Evolutionary conservation across 1,139 yeast species (phyloP), one percentile per base, ranked within the genome.

Genomic region (Taphrina pruni): DNA sequence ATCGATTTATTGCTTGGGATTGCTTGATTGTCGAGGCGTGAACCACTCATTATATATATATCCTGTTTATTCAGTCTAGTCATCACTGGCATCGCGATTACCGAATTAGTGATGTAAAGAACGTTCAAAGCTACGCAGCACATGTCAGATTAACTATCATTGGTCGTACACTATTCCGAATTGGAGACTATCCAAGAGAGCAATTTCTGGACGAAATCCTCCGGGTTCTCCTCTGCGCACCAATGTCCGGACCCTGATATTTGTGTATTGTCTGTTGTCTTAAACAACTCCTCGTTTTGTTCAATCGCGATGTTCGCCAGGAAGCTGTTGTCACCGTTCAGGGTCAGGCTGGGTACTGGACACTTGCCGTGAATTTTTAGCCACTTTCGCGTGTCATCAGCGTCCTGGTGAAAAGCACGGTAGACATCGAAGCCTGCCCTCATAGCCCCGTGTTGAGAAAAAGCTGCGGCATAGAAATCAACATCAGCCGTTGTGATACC

Each of bases 381-480:
- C 43, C 43, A 39, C 14, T n/a, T n/a, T n/a, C n/a, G n/a, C n/a
- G 21, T 26, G 7, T 52, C 57, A n/a, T 7, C 41, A 12, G 57
- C 57, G 20, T 52, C 57, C 14, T 26, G 38, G 5, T 52, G 39
- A 32, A 52, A 52, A 6, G 57, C 57, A 21, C 57, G 36, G 20
- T 52, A 52, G 39, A 52, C 39, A 36, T 52, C 39, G 57, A 52
- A 52, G 6, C 57, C 57, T 20, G 39, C 36, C 39, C 57, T 52
- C 39, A 52, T 21, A n/a, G 57, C 57, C 6, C 57, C 57, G 14
- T 20, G 36, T 52, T 52, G 21, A 11, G 20, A n/a, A 1, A 52
- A 52, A 8, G 20, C 20, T 12, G 36, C 2, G 6, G 39, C 57
- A 32, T 52, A 52, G 11, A 26, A 6, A 7, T 35, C 39, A 12